Base-by-base conservation (phyloP, 2,329 filamentous ascomycete genomes). In the Dendryphion nanum region DNA sequence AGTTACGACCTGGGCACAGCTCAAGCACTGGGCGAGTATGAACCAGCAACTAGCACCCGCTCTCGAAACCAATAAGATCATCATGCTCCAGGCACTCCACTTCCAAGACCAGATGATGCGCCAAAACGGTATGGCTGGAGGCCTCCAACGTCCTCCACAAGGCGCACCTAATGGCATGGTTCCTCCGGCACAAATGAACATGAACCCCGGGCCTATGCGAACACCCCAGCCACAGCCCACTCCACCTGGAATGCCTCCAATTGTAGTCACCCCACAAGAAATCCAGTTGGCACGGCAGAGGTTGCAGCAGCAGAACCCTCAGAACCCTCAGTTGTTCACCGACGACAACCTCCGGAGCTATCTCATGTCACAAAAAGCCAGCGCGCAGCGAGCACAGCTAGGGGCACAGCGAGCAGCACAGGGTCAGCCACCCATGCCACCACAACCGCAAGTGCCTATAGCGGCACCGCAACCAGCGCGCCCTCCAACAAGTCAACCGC, bases 1-100 rank as follows among this genome's bases (percentile, higher is more conserved):
- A 10, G 64, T 81, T 17, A 74, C 70, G 47, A 73, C 70, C 2
- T 82, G 78, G 78, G 71, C 71, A 6, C 73, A 79, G 39, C 63
- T 82, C 5, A 81, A 80, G 55, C 63, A 73, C 36, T 77, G 75
- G 66, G 71, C 72, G 13, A 51, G 55, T 18, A 63, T 71, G 30
- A 78, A 78, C 39, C 60, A 65, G 7, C 41, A 40, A 21, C 41
- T 59, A 10, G 30, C 59, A 12, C 50, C 55, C 13, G 49, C 51
- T 21, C 41, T 55, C 5, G 57, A 62, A 17, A 43, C 43, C 16
- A 43, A 58, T 4, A 64, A 57, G 42, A 45, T 69, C 13, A 42
- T 63, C 6, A 47, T 66, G 37, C 51, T 67, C 20, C 64, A 69
- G 42, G 64, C 60, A 2, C 47, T 72, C 24, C 73, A 77, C 43